Evolutionary conservation across 495 filamentous ascomycete genomes (phyloP).

Genomic region (Rhizodiscina lignyota): DNA sequence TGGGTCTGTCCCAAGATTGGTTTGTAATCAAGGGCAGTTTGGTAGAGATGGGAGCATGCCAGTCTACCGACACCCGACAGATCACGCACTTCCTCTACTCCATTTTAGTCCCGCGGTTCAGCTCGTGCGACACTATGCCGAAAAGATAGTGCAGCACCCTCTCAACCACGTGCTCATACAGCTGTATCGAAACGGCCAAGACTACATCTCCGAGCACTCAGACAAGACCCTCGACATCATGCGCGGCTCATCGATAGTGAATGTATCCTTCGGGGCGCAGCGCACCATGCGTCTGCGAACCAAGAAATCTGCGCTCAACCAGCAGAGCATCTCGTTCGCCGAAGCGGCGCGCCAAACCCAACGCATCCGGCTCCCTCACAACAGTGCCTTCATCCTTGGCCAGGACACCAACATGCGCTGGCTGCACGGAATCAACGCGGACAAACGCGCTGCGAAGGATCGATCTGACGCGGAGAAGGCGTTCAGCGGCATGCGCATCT

Average conservation of each 20-base stretch:
- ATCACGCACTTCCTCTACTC: conserved; percentile 67
- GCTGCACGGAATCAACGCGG: conserved; percentile 78
- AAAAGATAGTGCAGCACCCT: conserved; percentile 56
- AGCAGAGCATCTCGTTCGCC: neutral
- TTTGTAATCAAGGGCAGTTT: conserved; percentile 71
- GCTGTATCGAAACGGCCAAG: conserved; percentile 76
- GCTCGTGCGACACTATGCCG: conserved; percentile 45
- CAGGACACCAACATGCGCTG: conserved; percentile 66
- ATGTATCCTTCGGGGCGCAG: conserved; percentile 82
- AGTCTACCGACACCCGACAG: conserved; percentile 84
- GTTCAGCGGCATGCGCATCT: conserved; percentile 63
- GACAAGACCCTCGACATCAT: conserved; percentile 94
- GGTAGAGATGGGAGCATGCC: conserved; percentile 61
- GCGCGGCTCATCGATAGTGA: conserved; percentile 66
- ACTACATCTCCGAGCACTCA: conserved; percentile 91
- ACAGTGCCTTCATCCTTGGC: conserved; percentile 73
- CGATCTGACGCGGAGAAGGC: conserved; percentile 56
- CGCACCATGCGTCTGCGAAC: conserved; percentile 80
- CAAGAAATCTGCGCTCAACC: conserved; percentile 36
- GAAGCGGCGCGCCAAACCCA: conserved; percentile 32
- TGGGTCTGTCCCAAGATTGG: conserved; percentile 84
- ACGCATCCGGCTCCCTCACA: conserved; percentile 66
- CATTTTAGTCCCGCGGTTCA: conserved; percentile 59
- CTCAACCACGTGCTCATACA: conserved; percentile 92
- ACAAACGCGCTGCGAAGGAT: conserved; percentile 52